These are phyloP conservation scores for Hortaea werneckii DNA, from an alignment of 2,329 filamentous ascomycete genomes.

Conservation along the genomic window DNA sequence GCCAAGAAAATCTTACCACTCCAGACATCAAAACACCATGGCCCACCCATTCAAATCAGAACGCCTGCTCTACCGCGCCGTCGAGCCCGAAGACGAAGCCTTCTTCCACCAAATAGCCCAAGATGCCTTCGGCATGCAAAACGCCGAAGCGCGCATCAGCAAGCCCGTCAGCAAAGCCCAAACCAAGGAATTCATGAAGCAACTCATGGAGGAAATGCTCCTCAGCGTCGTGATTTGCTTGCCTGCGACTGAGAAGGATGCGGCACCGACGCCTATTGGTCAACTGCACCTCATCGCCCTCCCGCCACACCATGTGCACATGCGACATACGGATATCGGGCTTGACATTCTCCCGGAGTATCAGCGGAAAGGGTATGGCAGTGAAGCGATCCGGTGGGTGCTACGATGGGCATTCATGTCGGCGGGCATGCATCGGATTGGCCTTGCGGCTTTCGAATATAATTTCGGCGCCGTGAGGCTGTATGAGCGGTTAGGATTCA, in stretches of 20 bases:
- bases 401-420: constrained; percentile 39
- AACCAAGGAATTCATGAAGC: constrained; percentile 17
- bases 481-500: constrained; percentile 40
- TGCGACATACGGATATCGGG: constrained; percentile 34
- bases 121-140: constrained; percentile 9
- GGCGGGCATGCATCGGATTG: constrained; percentile 37
- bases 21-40: not conserved
- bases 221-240: constrained; percentile 34
- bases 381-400: constrained; percentile 39
- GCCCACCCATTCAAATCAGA: constrained; percentile 8
- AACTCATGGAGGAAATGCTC: constrained; percentile 14
- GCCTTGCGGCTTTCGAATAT: constrained; percentile 32
- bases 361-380: constrained; percentile 36
- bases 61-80: constrained; percentile 32
- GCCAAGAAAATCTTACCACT: no score
- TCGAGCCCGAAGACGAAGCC: constrained; percentile 23
- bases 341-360: constrained; percentile 28
- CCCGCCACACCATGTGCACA: constrained; percentile 22
- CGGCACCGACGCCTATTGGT: constrained; percentile 23
- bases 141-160: constrained; percentile 15
- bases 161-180: constrained; percentile 22
- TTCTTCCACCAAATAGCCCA: constrained; percentile 13
- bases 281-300: constrained; percentile 21
- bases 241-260: constrained; percentile 4
- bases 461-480: constrained; percentile 35